Conservation (phyloP, 1,139 yeast genomes). For the Suhomyces terraborum region DNA sequence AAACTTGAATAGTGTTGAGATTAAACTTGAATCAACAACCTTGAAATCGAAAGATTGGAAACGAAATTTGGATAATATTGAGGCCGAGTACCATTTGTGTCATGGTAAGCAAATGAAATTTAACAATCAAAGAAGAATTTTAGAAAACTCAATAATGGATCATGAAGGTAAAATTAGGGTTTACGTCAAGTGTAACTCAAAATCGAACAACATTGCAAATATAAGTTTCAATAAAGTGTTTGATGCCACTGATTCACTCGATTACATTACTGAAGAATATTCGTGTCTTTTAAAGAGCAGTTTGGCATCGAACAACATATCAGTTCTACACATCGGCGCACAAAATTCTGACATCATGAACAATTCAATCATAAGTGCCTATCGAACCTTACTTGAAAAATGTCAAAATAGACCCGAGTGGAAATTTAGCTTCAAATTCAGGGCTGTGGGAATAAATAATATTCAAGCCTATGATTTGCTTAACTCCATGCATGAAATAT, state of each 20-base stretch:
- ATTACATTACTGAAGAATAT: conserved; percentile 25
- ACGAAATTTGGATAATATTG: conserved; percentile 10
- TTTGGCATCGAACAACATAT: conserved; percentile 22
- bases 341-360: conserved; percentile 9
- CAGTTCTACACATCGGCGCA: conserved; percentile 24
- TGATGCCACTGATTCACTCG: conserved; percentile 7
- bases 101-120: conserved; percentile 24
- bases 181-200: conserved; percentile 18
- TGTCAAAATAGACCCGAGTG: conserved; percentile 3
- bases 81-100: conserved; percentile 15
- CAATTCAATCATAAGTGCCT: conserved; percentile 17
- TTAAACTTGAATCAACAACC: conserved; percentile 9
- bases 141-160: conserved; percentile 58
- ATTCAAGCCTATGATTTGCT: conserved; percentile 16
- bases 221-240: conserved; percentile 27
- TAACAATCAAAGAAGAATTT: conserved; percentile 35
- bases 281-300: conserved; percentile 22
- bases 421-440: conserved; percentile 19
- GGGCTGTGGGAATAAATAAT: conserved; percentile 13
- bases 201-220: not conserved
- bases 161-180: conserved; percentile 41
- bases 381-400: conserved; percentile 15
- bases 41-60: conserved; percentile 16
- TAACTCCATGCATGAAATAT: conserved; percentile 16
- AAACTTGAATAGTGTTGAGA: conserved; percentile 7